Evolutionary conservation across 2,329 filamentous ascomycete genomes (phyloP).

Genomic region (Claviceps sp.): DNA sequence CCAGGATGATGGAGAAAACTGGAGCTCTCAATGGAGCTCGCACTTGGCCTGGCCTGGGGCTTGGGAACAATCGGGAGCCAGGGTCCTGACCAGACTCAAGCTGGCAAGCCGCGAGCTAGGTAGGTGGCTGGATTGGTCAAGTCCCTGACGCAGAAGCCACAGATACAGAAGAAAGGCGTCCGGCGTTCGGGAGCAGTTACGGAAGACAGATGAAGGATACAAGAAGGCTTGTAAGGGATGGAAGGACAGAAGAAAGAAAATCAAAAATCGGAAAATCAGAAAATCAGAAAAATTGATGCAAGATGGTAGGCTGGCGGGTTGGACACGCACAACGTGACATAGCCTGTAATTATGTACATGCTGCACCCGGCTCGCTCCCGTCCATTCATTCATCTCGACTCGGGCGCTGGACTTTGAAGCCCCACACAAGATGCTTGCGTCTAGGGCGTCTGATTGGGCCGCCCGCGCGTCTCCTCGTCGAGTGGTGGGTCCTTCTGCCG

Average conservation of each 20-base stretch:
- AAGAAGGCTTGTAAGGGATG: not conserved
- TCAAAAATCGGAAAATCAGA: too few relatives aligned
- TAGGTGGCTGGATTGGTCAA: not conserved
- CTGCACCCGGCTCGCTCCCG: too few relatives aligned
- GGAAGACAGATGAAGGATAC: not conserved
- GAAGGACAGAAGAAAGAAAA: too few relatives aligned
- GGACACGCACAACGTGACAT: not conserved
- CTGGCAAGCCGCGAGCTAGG: not conserved
- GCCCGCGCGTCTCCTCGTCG: too few relatives aligned
- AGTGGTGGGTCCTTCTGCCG: not conserved
- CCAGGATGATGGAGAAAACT: conserved; percentile 7
- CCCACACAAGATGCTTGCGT: too few relatives aligned
- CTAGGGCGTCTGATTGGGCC: too few relatives aligned
- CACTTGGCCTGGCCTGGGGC: not conserved
- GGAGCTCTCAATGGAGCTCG: conserved; percentile 4
- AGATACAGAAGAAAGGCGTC: not conserved
- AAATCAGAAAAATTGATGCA: not conserved
- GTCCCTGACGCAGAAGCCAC: not conserved
- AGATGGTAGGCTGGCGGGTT: not conserved
- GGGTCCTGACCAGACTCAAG: not conserved
- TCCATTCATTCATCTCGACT: too few relatives aligned
- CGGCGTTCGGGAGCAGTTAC: not conserved
- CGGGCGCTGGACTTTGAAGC: too few relatives aligned
- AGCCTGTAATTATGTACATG: too few relatives aligned
- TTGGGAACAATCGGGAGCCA: not conserved